These are phyloP conservation scores for Fraxinus pennsylvanica DNA, from an alignment of 257 asterid species.

Conservation along the genomic window DNA sequence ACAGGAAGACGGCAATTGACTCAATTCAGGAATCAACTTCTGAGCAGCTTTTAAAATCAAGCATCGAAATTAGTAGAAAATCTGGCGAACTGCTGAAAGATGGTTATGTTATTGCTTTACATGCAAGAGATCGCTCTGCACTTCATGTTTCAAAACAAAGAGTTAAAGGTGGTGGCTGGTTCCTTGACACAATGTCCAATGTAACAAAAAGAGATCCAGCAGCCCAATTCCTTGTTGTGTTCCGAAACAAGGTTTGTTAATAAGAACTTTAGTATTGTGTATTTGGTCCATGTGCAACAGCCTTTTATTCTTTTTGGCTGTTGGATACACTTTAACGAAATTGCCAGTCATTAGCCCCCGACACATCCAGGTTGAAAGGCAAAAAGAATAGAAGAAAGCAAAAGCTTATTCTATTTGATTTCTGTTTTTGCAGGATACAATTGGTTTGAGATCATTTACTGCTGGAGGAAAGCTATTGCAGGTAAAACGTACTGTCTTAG, in stretches of 20 bases:
- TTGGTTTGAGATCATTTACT: slow-evolving; percentile 94
- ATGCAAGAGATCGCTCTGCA: slow-evolving; percentile 68
- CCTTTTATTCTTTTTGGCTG: neutral
- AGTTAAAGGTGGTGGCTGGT: slow-evolving; percentile 97
- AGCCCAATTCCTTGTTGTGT: slow-evolving; percentile 88
- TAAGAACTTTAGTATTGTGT: slow-evolving; percentile 1
- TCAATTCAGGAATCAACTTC: slow-evolving; percentile 56
- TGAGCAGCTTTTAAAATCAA: slow-evolving; percentile 50
- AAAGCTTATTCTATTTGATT: slow-evolving; percentile 26
- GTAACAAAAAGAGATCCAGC: slow-evolving; percentile 97
- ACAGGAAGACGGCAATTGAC: slow-evolving; percentile 65
- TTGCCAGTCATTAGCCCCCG: neutral
- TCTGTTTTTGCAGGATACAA: slow-evolving; percentile 68
- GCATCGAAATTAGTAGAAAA: slow-evolving; percentile 47
- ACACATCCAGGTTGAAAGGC: neutral
- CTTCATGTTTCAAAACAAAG: slow-evolving; percentile 92
- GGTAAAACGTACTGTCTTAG: slow-evolving; percentile 43
- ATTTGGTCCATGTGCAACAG: neutral
- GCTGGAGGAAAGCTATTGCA: slow-evolving; percentile 98
- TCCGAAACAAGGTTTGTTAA: slow-evolving; percentile 77
- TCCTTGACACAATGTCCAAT: slow-evolving; percentile 78
- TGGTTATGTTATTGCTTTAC: slow-evolving; percentile 81
- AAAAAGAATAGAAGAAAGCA: slow-evolving; percentile 18
- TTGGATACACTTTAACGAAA: neutral
- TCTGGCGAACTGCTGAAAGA: slow-evolving; percentile 77